A percentile compares a stretch with the other conserved stretches of the same genome.
Conservation (phyloP, 306 rosid species). For the Vigna reflexopilosa region DNA sequence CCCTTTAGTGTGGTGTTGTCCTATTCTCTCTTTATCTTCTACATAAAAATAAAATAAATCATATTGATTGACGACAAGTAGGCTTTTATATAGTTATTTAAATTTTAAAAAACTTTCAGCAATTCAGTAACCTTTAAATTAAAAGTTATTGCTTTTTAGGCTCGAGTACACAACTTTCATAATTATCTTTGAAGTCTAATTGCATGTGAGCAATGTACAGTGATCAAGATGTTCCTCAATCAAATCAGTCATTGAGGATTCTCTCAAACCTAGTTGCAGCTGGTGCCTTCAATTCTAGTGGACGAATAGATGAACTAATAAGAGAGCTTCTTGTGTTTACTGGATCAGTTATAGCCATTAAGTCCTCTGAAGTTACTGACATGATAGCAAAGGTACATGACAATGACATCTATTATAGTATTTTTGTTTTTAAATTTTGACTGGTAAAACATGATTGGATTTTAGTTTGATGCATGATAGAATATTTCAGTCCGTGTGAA, state of each 20-base stretch:
- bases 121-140: neutral
- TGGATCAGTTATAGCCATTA: constrained; percentile 60
- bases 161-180: neutral
- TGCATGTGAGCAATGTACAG: constrained; percentile 53
- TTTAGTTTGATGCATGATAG: constrained; percentile 21
- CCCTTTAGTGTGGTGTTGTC: neutral
- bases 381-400: constrained; percentile 70
- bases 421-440: neutral
- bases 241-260: constrained; percentile 77
- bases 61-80: neutral
- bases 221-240: constrained; percentile 63
- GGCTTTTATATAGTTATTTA: neutral
- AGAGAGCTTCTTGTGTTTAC: constrained; percentile 73
- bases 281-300: constrained; percentile 69
- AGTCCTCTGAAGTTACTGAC: constrained; percentile 69
- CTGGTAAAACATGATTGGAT: constrained; percentile 25
- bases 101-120: neutral
- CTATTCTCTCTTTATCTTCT: neutral
- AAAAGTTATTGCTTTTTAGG: neutral
- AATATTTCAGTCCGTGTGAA: neutral
- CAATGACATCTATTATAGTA: constrained; percentile 10
- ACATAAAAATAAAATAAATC: neutral
- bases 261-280: constrained; percentile 88
- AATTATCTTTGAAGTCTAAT: constrained; percentile 33
- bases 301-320: constrained; percentile 68